Percentiles rank a stretch among this genome's conserved stretches.
phyloP scores from a whole-genome alignment of 352 stramenopile species.

The Phytophthora litchii region DNA sequence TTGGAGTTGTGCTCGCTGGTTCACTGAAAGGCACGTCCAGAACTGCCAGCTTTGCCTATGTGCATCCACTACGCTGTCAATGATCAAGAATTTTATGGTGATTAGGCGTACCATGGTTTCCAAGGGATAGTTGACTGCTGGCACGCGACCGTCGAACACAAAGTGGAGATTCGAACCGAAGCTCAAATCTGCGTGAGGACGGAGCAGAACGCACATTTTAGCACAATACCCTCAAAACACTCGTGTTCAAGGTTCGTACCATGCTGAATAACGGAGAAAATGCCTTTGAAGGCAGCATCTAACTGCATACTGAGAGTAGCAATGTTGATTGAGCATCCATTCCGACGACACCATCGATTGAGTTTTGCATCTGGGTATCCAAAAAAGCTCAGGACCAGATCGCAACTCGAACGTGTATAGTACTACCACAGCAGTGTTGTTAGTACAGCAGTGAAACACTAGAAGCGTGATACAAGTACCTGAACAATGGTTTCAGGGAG shows the following conservation, averaged over 20 bases:
- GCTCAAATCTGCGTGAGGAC: constrained; percentile 37
- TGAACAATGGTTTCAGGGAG: constrained; percentile 23
- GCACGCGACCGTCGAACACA: constrained; percentile 47
- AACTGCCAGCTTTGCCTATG: constrained; percentile 29
- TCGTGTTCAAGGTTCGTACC: constrained; percentile 16
- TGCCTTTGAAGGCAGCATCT: constrained; percentile 30
- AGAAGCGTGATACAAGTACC: constrained; percentile 5
- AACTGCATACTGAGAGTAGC: constrained; percentile 27
- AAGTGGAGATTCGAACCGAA: constrained; percentile 56
- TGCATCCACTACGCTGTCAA: neutral
- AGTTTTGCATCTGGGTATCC: constrained; percentile 55
- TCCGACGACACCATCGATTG: constrained; percentile 17
- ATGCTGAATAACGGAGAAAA: constrained; percentile 32
- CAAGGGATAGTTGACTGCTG: constrained; percentile 49
- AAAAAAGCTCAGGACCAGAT: constrained; percentile 57
- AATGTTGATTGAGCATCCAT: constrained; percentile 19
- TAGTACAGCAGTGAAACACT: neutral
- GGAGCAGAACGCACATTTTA: constrained; percentile 2
- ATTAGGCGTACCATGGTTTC: constrained; percentile 40
- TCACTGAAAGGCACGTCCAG: constrained; percentile 22
- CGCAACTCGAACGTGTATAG: constrained; percentile 58
- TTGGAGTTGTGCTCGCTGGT: constrained; percentile 4
- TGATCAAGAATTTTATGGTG: neutral
- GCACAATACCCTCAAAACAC: neutral
- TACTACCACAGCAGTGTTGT: constrained; percentile 34